Evolutionary conservation across 345 rosid genomes (phyloP).

Genomic region (Limnanthes douglasii): DNA sequence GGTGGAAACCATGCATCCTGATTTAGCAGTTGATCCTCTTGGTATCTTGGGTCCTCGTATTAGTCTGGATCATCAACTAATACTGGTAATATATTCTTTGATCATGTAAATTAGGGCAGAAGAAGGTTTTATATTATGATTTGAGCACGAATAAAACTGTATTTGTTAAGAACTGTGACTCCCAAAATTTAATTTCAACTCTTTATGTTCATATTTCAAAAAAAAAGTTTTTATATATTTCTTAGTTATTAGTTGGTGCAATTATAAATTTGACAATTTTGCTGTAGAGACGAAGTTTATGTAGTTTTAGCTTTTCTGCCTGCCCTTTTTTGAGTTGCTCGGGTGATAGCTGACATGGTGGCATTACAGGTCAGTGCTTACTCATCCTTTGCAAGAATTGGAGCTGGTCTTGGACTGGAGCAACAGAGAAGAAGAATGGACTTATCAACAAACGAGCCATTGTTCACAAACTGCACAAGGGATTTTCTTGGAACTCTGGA

Average conservation of each 20-base stretch:
- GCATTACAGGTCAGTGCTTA: constrained; percentile 92
- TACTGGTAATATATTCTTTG: constrained; percentile 40
- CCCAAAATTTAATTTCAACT: no score
- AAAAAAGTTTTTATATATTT: no score
- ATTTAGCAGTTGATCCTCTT: constrained; percentile 71
- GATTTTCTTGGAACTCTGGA: constrained; percentile 89
- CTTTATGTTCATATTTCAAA: no score
- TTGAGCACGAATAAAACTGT: no score
- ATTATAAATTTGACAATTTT: no score
- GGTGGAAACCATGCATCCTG: constrained; percentile 73
- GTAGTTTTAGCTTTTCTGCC: no score
- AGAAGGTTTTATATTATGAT: no score
- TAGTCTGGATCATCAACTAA: constrained; percentile 87
- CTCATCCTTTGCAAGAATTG: constrained; percentile 71
- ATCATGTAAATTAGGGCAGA: background rate
- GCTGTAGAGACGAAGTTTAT: no score
- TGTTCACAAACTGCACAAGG: constrained; percentile 90
- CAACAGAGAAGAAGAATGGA: constrained; percentile 89
- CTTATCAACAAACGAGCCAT: constrained; percentile 72
- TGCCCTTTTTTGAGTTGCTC: no score
- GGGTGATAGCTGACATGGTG: constrained; percentile 7
- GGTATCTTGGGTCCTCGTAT: constrained; percentile 67
- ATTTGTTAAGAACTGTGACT: no score
- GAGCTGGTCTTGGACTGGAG: constrained; percentile 38
- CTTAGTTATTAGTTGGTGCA: no score